A percentile compares a stretch with the other conserved stretches of the same genome.
phyloP scores from a whole-genome alignment of 2,329 filamentous ascomycete species.

The Penicillium sp. region DNA sequence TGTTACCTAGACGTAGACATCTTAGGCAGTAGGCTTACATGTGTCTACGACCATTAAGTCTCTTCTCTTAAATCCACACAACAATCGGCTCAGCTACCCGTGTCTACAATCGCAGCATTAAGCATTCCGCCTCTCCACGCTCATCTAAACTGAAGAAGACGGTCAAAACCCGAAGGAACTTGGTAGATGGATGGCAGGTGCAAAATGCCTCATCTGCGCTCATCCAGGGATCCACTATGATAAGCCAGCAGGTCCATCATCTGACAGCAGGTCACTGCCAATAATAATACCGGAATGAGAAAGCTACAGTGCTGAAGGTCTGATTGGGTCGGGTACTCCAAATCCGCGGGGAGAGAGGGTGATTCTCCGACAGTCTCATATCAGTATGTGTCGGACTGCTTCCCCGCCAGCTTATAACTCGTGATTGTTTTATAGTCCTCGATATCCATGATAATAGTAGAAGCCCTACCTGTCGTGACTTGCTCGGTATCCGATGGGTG shows the following conservation, averaged over 20 bases:
- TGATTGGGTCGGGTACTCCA: neutral
- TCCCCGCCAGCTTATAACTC: neutral
- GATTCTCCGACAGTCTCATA: neutral
- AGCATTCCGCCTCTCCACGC: neutral
- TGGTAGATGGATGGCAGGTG: neutral
- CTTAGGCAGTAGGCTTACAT: neutral
- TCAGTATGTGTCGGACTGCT: neutral
- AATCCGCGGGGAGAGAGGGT: neutral
- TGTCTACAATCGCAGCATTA: neutral
- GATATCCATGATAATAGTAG: neutral
- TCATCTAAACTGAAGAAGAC: neutral
- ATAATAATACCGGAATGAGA: neutral
- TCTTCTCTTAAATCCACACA: neutral
- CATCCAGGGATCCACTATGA: neutral
- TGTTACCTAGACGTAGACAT: neutral
- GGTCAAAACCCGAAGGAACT: neutral
- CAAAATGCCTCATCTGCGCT: neutral
- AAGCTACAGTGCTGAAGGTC: neutral
- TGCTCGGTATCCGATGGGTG: neutral
- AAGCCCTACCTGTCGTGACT: neutral
- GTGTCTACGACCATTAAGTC: too few relatives aligned
- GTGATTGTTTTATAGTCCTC: neutral
- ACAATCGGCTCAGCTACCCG: too few relatives aligned
- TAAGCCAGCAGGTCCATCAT: neutral
- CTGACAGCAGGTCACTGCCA: neutral